A percentile compares a stretch with the other conserved stretches of the same genome.
phyloP scores from a whole-genome alignment of 768 basidiomycete genomes.

The Tylopilus cervinicoccineus region DNA sequence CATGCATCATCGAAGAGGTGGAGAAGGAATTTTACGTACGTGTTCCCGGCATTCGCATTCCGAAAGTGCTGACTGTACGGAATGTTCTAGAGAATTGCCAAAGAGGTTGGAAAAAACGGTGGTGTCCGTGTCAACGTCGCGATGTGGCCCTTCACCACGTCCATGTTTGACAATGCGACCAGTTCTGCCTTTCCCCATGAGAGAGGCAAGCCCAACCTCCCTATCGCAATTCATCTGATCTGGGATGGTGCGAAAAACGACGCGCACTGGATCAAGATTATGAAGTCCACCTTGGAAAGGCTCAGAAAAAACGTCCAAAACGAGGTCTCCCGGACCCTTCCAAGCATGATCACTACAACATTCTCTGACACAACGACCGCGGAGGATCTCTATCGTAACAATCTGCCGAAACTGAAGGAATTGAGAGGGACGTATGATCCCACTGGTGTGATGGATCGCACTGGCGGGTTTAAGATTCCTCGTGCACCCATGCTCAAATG shows the following conservation, averaged over 20 bases:
- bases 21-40: not conserved
- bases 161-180: conserved; percentile 16
- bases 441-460: not conserved
- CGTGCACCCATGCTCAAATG: too few relatives aligned
- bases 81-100: conserved; percentile 5
- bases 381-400: conserved; percentile 10
- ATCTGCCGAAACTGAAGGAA: not conserved
- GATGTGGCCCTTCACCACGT: conserved; percentile 14
- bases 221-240: conserved; percentile 9
- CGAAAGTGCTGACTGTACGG: not conserved
- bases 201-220: conserved; percentile 8
- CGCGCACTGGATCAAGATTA: conserved; percentile 5
- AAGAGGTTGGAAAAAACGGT: not conserved
- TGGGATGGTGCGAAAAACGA: conserved; percentile 13
- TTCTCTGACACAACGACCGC: conserved; percentile 1
- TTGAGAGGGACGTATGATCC: not conserved
- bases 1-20: conserved; percentile 9
- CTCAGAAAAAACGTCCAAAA: conserved; percentile 7
- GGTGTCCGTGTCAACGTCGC: conserved; percentile 7
- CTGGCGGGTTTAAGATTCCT: conserved; percentile 1
- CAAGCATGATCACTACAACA: conserved; percentile 11
- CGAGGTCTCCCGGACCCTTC: conserved; percentile 4
- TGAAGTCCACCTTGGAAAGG: not conserved
- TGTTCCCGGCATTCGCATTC: not conserved
- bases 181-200: conserved; percentile 12